Base-by-base conservation (phyloP, 176 grass and related monocot species). In the Phoenix dactylifera region DNA sequence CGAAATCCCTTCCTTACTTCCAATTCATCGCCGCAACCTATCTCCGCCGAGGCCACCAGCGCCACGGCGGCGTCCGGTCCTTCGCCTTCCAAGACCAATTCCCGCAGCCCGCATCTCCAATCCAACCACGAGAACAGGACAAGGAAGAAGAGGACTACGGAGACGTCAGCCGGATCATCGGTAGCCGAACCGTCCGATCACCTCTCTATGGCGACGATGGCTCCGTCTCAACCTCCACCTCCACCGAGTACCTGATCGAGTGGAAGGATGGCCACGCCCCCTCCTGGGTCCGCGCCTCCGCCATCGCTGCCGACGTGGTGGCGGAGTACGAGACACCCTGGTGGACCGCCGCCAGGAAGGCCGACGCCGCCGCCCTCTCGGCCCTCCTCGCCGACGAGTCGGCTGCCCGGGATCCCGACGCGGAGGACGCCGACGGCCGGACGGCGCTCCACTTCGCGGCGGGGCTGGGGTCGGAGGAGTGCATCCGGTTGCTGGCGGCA, bases 191-290 rank as follows among this genome's bases (percentile, higher is more conserved):
- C 16, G 76, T 97, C 2, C 82, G 20, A 50, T 77, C 26, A 19
- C 81, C 84, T 2, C 58, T 90, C 19, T 90, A 82, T 67, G 74
- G 74, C 1, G 77, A 90, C 52, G 86, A 96, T 51, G 83, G 92
- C 28, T 74, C 80, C 24, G 81, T 77, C 51, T 82, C 69, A 17
- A 66, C 87, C 6, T 26, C 30, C 58, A 52, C 66, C 7, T 57
- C 72, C 59, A 85, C 70, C 22, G 87, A 97, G 76, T 97, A 91
- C 70, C 74, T 97, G 28, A 77, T 97, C 24, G 72, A 90, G 58
- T 97, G 87, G 92, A 91, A 85, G 66, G 92, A 91, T 60, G 87
- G 81, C 23, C 92, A 97, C 69, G 82, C 71, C 54, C 78, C 87
- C 3, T 76, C 84, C 0, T 97, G 87, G 92, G 79, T 88, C 1